Evolutionary conservation across 2,329 filamentous ascomycete species (phyloP).

Genomic region (Colletotrichum magnum): DNA sequence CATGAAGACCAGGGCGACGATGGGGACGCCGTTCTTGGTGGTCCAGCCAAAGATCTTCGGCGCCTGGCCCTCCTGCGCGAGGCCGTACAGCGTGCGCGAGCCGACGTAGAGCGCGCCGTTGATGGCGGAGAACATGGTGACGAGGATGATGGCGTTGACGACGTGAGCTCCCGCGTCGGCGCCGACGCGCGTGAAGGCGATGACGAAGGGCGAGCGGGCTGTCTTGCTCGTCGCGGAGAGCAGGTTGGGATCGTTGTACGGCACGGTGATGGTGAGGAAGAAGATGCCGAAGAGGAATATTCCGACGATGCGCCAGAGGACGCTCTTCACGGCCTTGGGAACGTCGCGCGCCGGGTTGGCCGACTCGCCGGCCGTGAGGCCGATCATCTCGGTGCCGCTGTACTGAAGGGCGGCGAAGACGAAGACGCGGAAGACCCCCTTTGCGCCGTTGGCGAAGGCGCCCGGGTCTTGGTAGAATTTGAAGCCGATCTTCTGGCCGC

Average conservation of each 20-base stretch:
- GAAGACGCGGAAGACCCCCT: constrained; percentile 43
- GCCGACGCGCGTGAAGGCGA: constrained; percentile 65
- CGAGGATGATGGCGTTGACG: constrained; percentile 68
- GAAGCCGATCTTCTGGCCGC: constrained; percentile 43
- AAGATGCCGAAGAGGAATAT: constrained; percentile 65
- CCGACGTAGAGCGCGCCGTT: constrained; percentile 70
- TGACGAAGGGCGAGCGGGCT: constrained; percentile 65
- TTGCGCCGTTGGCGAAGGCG: constrained; percentile 43
- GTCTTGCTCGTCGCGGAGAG: constrained; percentile 59
- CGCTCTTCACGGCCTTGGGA: constrained; percentile 44
- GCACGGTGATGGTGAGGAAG: constrained; percentile 67
- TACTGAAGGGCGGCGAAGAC: constrained; percentile 43
- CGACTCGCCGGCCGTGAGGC: constrained; percentile 45
- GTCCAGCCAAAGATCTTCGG: constrained; percentile 66
- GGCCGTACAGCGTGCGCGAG: constrained; percentile 67
- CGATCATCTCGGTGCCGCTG: constrained; percentile 42
- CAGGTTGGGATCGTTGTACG: constrained; percentile 64
- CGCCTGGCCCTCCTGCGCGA: constrained; percentile 66
- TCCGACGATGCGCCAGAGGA: constrained; percentile 45
- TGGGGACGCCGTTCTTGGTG: constrained; percentile 58
- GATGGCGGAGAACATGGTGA: constrained; percentile 64
- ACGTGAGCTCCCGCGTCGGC: constrained; percentile 67
- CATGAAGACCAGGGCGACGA: constrained; percentile 38
- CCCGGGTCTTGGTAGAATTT: constrained; percentile 37
- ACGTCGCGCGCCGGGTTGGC: constrained; percentile 61